A percentile compares a stretch with the other conserved stretches of the same genome.
phyloP scores from a whole-genome alignment of 768 basidiomycete species.

The Aureoboletus auriporus region DNA sequence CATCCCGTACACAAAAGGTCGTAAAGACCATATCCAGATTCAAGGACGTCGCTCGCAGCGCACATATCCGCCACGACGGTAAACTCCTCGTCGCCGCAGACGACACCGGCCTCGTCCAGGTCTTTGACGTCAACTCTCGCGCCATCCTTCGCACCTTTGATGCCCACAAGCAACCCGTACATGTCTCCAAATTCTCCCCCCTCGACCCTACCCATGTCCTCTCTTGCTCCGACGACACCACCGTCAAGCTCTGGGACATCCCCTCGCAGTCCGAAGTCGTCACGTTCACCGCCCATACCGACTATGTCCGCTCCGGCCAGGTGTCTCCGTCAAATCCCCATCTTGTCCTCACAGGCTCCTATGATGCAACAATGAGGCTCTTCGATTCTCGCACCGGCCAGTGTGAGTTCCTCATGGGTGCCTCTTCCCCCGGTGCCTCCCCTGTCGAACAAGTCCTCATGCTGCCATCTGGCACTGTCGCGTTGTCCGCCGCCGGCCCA shows the following conservation, averaged over 20 bases:
- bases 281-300: slow-evolving; percentile 83
- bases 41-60: slow-evolving; percentile 92
- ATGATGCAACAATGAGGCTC: slow-evolving; percentile 86
- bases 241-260: slow-evolving; percentile 92
- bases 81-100: slow-evolving; percentile 95
- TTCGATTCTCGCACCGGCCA: slow-evolving; percentile 83
- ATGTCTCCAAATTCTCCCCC: slow-evolving; percentile 89
- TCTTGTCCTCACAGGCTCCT: slow-evolving; percentile 88
- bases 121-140: slow-evolving; percentile 91
- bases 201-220: slow-evolving; percentile 79
- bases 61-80: slow-evolving; percentile 85
- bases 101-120: slow-evolving; percentile 85
- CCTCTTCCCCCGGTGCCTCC: slow-evolving; percentile 23
- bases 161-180: slow-evolving; percentile 93
- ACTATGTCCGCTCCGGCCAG: slow-evolving; percentile 94
- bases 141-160: slow-evolving; percentile 92
- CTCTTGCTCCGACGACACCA: slow-evolving; percentile 95
- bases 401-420: slow-evolving; percentile 81
- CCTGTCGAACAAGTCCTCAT: slow-evolving; percentile 93
- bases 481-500: slow-evolving; percentile 83
- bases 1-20: slow-evolving; percentile 93
- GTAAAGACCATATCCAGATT: slow-evolving; percentile 96
- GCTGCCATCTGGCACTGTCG: slow-evolving; percentile 86
- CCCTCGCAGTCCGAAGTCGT: slow-evolving; percentile 77
- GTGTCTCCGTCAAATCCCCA: slow-evolving; percentile 80